Conservation (phyloP, 805 yeast species). For the Wickerhamiella parazyma region DNA sequence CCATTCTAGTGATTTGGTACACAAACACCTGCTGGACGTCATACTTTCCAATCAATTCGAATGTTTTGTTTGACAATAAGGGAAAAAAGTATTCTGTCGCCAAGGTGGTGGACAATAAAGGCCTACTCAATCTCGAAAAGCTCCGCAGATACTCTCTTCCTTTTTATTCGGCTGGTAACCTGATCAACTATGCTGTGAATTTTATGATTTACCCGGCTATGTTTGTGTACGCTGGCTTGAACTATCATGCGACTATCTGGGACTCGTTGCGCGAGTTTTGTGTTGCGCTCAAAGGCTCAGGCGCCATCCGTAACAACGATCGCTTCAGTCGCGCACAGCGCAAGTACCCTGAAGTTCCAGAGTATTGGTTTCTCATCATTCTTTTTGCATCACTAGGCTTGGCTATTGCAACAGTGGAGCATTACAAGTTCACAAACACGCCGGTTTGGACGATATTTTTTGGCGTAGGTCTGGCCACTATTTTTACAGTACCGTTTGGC, state of each 20-base stretch:
- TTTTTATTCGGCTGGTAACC: constrained; percentile 46
- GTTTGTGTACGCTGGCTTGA: constrained; percentile 34
- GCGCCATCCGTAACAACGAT: constrained; percentile 32
- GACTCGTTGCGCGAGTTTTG: constrained; percentile 10
- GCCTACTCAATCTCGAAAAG: constrained; percentile 33
- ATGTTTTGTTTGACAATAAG: constrained; percentile 29
- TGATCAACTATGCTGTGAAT: constrained; percentile 43
- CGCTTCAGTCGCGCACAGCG: constrained; percentile 47
- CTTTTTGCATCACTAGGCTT: constrained; percentile 32
- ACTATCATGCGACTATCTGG: constrained; percentile 26
- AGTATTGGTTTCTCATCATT: constrained; percentile 49
- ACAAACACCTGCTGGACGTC: constrained; percentile 39
- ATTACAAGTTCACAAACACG: constrained; percentile 28
- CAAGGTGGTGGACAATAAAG: constrained; percentile 33
- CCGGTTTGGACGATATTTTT: constrained; percentile 51
- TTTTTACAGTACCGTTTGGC: constrained; percentile 41
- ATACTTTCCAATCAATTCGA: constrained; percentile 40
- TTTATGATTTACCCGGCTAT: constrained; percentile 45
- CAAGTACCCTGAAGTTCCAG: constrained; percentile 54
- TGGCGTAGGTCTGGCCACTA: constrained; percentile 36
- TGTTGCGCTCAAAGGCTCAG: constrained; percentile 19
- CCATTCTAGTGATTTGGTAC: constrained; percentile 28
- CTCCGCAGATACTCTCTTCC: constrained; percentile 51
- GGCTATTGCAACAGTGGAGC: constrained; percentile 34
- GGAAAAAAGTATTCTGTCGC: constrained; percentile 34